Percentiles rank a stretch among this genome's conserved stretches.
Evolutionary conservation across 257 asterid genomes (phyloP).

Genomic region (Penstemon barbatus): DNA sequence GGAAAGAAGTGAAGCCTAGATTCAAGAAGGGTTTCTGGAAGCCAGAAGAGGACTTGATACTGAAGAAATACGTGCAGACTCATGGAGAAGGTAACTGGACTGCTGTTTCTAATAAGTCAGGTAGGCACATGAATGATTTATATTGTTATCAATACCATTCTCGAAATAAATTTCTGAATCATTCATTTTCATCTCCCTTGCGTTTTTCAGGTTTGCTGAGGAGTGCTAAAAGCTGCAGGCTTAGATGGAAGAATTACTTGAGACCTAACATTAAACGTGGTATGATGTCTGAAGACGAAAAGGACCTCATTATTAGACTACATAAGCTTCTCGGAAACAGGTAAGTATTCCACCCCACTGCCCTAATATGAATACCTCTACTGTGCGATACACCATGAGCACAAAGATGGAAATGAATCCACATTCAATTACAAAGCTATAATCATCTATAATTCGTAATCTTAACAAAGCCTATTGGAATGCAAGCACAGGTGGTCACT

Average conservation of each 20-base stretch:
- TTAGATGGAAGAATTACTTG: constrained; percentile 66
- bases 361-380: not conserved
- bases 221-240: constrained; percentile 62
- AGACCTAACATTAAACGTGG: constrained; percentile 70
- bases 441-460: not conserved
- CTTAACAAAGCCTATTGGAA: not conserved
- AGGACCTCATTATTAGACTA: constrained; percentile 59
- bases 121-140: constrained; percentile 18
- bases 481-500: constrained; percentile 47
- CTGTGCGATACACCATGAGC: not conserved
- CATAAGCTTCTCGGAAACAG: constrained; percentile 71
- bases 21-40: constrained; percentile 65
- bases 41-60: constrained; percentile 60
- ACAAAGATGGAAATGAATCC: not conserved
- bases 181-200: not conserved
- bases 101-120: constrained; percentile 50
- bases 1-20: constrained; percentile 36
- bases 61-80: constrained; percentile 54
- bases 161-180: not conserved
- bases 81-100: constrained; percentile 69
- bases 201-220: constrained; percentile 45
- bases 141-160: not conserved
- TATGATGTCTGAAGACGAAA: constrained; percentile 56
- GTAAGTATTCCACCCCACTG: constrained; percentile 25
- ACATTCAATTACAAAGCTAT: not conserved